Percentiles rank a stretch among this genome's conserved stretches.
These are phyloP conservation scores for Bassia scoparia DNA, from an alignment of 148 eudicot genomes.

Conservation along the genomic window DNA sequence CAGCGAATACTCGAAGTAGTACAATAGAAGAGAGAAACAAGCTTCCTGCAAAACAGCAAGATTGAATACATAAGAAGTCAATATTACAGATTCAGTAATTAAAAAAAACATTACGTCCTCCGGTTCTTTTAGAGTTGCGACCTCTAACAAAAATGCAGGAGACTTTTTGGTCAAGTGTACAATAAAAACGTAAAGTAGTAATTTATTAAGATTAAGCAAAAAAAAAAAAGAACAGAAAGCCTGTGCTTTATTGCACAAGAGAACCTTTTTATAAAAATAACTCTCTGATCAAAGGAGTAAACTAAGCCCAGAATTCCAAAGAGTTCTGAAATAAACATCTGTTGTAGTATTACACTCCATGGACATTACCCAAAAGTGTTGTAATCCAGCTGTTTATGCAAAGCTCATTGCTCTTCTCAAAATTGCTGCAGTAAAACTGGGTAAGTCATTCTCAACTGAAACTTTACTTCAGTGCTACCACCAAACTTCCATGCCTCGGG, in stretches of 20 bases:
- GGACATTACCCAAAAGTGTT: conserved; percentile 55
- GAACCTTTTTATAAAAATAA: conserved; percentile 6
- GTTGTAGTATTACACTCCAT: conserved; percentile 57
- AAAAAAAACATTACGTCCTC: too few relatives aligned
- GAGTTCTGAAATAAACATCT: conserved; percentile 50
- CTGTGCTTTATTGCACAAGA: conserved; percentile 27
- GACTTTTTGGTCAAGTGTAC: too few relatives aligned
- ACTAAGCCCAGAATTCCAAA: conserved; percentile 46
- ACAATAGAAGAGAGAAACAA: conserved; percentile 23
- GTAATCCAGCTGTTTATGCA: conserved; percentile 51
- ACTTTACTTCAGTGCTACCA: conserved; percentile 63
- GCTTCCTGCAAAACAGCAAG: conserved; percentile 24
- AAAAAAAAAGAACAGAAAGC: neutral
- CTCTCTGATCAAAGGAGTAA: conserved; percentile 39
- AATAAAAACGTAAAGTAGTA: too few relatives aligned
- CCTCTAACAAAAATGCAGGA: too few relatives aligned
- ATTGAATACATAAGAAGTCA: conserved; percentile 6
- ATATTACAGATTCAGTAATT: neutral
- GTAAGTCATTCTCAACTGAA: conserved; percentile 62
- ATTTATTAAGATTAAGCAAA: neutral
- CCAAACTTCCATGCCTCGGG: conserved; percentile 73
- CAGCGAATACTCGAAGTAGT: too few relatives aligned
- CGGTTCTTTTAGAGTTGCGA: too few relatives aligned
- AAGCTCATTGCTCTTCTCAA: conserved; percentile 77
- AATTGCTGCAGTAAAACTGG: conserved; percentile 54